Evolutionary conservation across 73 alveolate genomes (phyloP).

Genomic region (Blepharisma japonicum): DNA sequence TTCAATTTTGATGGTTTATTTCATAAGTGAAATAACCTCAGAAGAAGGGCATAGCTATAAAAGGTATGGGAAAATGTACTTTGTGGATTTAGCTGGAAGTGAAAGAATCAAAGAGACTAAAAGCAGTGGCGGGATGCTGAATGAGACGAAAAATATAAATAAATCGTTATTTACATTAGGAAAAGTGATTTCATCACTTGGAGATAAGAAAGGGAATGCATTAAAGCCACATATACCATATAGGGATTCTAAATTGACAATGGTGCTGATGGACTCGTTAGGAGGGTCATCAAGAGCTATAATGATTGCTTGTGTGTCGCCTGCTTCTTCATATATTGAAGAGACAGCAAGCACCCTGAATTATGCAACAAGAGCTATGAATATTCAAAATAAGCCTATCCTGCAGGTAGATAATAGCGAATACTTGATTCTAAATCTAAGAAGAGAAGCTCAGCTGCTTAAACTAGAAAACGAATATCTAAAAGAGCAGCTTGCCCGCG

Average conservation of each 20-base stretch:
- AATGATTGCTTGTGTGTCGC: constrained; percentile 98
- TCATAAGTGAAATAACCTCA: constrained; percentile 83
- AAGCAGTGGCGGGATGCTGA: constrained; percentile 94
- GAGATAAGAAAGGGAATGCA: constrained; percentile 67
- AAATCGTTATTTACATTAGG: constrained; percentile 93
- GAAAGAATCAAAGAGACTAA: constrained; percentile 96
- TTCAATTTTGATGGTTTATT: constrained; percentile 89
- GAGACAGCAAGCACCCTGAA: constrained; percentile 92
- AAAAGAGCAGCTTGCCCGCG: constrained; percentile 74
- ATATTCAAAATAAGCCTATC: constrained; percentile 95
- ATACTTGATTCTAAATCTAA: constrained; percentile 76
- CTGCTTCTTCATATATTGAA: constrained; percentile 88
- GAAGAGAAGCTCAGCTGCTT: constrained; percentile 79
- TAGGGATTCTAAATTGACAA: constrained; percentile 96
- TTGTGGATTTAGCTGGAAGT: constrained; percentile 98
- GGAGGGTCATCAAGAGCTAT: constrained; percentile 97
- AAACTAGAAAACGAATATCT: constrained; percentile 94
- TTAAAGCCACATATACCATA: constrained; percentile 88
- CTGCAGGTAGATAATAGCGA: constrained; percentile 95
- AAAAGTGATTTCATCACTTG: constrained; percentile 80
- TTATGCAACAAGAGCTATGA: constrained; percentile 97
- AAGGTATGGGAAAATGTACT: constrained; percentile 96
- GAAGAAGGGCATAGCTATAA: constrained; percentile 90
- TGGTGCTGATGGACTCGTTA: constrained; percentile 96
- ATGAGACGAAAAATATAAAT: constrained; percentile 97